phyloP scores from a whole-genome alignment of 2,329 filamentous ascomycete species.

The Penicillium aurantiogriseum region DNA sequence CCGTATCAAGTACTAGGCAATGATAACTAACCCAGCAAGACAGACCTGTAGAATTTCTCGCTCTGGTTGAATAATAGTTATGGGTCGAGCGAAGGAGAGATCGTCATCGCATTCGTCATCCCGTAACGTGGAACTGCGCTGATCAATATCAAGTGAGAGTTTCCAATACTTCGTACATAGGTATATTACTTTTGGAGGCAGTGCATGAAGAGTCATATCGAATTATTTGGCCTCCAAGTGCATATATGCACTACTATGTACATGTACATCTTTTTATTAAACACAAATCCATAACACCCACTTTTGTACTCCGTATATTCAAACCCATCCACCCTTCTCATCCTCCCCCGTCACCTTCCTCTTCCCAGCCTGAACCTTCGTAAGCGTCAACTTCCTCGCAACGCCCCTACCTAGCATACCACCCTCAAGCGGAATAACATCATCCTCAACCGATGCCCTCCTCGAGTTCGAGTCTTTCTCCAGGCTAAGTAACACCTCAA shows the following conservation, averaged over 20 bases:
- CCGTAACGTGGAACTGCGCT: too few species aligned
- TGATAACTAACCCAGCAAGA: background rate
- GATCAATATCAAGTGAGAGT: background rate
- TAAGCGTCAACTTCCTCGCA: slow-evolving; percentile 16
- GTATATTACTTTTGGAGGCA: too few species aligned
- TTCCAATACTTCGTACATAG: background rate
- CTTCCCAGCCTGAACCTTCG: slow-evolving; percentile 14
- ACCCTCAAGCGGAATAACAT: background rate
- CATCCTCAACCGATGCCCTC: background rate
- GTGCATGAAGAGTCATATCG: background rate
- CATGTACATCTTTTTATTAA: background rate
- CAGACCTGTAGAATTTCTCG: background rate
- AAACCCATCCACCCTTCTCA: background rate
- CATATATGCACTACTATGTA: background rate
- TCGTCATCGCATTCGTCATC: background rate
- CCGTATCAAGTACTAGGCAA: background rate
- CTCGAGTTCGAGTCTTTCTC: slow-evolving; percentile 15
- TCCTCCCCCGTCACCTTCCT: background rate
- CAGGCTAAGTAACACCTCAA: slow-evolving; percentile 30
- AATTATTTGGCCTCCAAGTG: background rate
- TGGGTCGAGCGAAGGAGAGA: background rate
- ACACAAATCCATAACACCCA: background rate
- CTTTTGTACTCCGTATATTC: background rate
- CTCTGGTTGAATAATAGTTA: background rate
- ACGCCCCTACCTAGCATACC: slow-evolving; percentile 3